phyloP scores from a whole-genome alignment of 73 alveolate species.

The Paramecium bursaria region DNA sequence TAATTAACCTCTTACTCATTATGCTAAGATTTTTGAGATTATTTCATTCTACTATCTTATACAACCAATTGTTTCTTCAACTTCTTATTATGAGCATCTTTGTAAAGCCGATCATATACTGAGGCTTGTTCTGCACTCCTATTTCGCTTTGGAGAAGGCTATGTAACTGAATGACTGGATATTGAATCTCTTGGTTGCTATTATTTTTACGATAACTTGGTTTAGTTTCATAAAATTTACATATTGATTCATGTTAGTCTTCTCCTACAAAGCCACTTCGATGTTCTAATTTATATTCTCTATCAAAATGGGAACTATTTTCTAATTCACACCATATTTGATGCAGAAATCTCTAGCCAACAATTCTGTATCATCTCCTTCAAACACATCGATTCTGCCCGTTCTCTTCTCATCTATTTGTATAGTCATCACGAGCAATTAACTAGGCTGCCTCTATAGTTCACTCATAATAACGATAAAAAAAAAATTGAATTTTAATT shows the following conservation, averaged over 20 bases:
- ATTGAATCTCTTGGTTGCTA: slow-evolving; percentile 3
- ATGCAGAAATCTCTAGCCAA: slow-evolving; percentile 61
- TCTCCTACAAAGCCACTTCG: slow-evolving; percentile 14
- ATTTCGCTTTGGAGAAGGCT: too few species aligned
- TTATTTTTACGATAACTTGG: slow-evolving; percentile 37
- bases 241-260: slow-evolving; percentile 16
- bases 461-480: too few species aligned
- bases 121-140: too few species aligned
- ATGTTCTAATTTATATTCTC: too few species aligned
- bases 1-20: slow-evolving; percentile 47
- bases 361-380: slow-evolving; percentile 57
- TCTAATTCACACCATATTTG: slow-evolving; percentile 22
- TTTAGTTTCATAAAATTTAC: slow-evolving; percentile 17
- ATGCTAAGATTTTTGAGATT: slow-evolving; percentile 21
- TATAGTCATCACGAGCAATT: slow-evolving; percentile 37
- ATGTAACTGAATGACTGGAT: too few species aligned
- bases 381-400: slow-evolving; percentile 38
- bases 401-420: slow-evolving; percentile 50
- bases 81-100: slow-evolving; percentile 54
- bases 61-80: slow-evolving; percentile 32
- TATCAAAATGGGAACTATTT: slow-evolving; percentile 22
- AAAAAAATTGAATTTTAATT: too few species aligned
- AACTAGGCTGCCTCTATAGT: too few species aligned
- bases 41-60: slow-evolving; percentile 20
- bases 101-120: slow-evolving; percentile 39